Conservation (phyloP, 1,284 basidiomycete genomes). For the Earliella scabrosa region DNA sequence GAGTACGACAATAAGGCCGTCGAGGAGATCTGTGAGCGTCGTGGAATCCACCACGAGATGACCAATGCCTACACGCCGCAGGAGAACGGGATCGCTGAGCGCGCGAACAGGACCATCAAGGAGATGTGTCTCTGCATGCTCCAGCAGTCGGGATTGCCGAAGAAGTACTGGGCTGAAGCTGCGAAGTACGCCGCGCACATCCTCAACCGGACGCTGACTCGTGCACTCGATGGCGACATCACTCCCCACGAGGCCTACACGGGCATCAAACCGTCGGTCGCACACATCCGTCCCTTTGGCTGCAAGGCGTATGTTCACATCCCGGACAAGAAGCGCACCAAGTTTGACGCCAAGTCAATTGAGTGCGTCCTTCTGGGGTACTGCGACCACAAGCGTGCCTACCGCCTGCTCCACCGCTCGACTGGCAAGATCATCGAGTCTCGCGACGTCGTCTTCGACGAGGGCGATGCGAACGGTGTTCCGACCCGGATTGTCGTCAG, state of each 20-base stretch:
- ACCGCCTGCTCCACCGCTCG: conserved; percentile 23
- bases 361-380: conserved; percentile 35
- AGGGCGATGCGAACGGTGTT: conserved; percentile 1
- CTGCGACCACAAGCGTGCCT: conserved; percentile 25
- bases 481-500: not conserved
- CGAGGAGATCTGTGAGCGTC: not conserved
- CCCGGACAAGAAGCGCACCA: conserved; percentile 18
- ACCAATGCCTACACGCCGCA: conserved; percentile 20
- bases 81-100: conserved; percentile 34
- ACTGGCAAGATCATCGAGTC: conserved; percentile 3
- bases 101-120: not conserved
- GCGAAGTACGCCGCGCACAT: conserved; percentile 18
- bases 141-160: conserved; percentile 27
- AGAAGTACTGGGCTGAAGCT: conserved; percentile 36
- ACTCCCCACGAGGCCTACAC: conserved; percentile 24
- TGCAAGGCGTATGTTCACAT: conserved; percentile 25
- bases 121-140: conserved; percentile 12
- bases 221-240: conserved; percentile 9
- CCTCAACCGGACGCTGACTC: conserved; percentile 20
- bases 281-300: conserved; percentile 24
- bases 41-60: conserved; percentile 23
- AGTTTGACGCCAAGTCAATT: conserved; percentile 25
- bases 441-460: not conserved
- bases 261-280: conserved; percentile 21
- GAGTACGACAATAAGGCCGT: conserved; percentile 14